These are phyloP conservation scores for Torulaspora maleeae DNA, from an alignment of 805 yeast genomes.

Conservation along the genomic window DNA sequence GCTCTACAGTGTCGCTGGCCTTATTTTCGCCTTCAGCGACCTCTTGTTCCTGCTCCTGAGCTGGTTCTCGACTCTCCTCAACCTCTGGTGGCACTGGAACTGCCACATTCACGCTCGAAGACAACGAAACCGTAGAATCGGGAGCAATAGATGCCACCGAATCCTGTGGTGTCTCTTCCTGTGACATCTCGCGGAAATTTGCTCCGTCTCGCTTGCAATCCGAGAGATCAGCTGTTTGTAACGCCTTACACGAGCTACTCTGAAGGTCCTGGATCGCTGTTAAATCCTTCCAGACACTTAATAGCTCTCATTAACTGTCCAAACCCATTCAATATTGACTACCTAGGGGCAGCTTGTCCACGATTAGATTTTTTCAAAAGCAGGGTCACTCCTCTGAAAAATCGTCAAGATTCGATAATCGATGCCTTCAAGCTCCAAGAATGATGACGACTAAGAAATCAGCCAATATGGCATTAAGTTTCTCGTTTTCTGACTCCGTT, in stretches of 20 bases:
- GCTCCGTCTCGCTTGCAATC: background rate
- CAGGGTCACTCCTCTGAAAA: conserved; percentile 1
- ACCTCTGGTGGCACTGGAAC: conserved; percentile 13
- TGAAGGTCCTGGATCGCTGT: background rate
- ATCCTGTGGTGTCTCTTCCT: conserved; percentile 15
- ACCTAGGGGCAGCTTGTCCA: conserved; percentile 4
- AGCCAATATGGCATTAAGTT: too few relatives aligned
- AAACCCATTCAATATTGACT: too few relatives aligned
- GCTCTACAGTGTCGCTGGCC: background rate
- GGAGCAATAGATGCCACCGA: conserved; percentile 19
- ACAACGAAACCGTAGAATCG: conserved; percentile 9
- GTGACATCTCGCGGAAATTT: conserved; percentile 9
- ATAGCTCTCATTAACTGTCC: background rate
- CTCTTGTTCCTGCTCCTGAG: conserved; percentile 4
- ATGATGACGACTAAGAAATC: background rate
- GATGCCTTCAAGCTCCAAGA: background rate
- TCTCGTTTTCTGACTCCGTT: too few relatives aligned
- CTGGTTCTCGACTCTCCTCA: conserved; percentile 21
- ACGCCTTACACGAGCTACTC: background rate
- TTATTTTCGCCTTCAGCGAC: background rate
- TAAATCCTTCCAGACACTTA: too few relatives aligned
- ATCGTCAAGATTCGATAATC: background rate
- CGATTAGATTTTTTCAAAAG: conserved; percentile 1
- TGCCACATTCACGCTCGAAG: conserved; percentile 7
- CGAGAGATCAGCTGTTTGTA: background rate